Percentiles rank a stretch among this genome's conserved stretches.
These are phyloP conservation scores for Boletus coccyginus DNA, from an alignment of 768 basidiomycete species.

Conservation along the genomic window DNA sequence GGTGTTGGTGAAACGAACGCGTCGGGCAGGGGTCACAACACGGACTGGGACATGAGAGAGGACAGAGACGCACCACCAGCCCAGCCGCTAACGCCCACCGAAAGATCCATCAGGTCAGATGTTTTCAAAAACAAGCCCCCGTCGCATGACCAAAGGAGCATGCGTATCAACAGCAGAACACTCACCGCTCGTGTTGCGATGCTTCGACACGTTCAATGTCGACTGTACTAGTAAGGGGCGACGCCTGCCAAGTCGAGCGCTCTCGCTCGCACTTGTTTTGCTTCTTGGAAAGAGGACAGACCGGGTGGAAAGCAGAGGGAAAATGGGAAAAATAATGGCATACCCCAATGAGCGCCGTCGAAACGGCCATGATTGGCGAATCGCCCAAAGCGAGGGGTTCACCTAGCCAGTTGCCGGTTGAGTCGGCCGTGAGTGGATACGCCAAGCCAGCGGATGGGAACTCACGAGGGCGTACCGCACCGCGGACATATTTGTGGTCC, in stretches of 20 bases:
- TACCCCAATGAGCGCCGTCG: neutral
- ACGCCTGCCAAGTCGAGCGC: conserved; percentile 8
- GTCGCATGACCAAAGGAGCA: neutral
- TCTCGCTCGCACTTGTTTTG: neutral
- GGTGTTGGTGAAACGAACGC: neutral
- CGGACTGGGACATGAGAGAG: neutral
- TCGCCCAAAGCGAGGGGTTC: neutral
- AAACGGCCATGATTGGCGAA: neutral
- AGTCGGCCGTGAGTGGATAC: neutral
- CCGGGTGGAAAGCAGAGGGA: neutral
- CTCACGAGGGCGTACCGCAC: neutral
- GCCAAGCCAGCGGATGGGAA: neutral
- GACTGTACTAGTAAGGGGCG: neutral
- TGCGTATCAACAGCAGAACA: neutral
- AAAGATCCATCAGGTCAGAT: neutral
- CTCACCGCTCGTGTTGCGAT: conserved; percentile 28
- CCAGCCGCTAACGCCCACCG: conserved; percentile 16
- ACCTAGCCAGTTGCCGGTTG: conserved; percentile 8
- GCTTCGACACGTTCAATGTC: conserved; percentile 11
- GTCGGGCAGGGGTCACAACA: neutral
- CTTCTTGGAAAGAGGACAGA: neutral
- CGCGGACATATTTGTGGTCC: neutral
- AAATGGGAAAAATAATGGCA: neutral
- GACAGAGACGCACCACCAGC: conserved; percentile 18
- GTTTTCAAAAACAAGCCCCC: neutral